phyloP scores from a whole-genome alignment of 441 rosid species.

The Cnidoscolus chayamansa region DNA sequence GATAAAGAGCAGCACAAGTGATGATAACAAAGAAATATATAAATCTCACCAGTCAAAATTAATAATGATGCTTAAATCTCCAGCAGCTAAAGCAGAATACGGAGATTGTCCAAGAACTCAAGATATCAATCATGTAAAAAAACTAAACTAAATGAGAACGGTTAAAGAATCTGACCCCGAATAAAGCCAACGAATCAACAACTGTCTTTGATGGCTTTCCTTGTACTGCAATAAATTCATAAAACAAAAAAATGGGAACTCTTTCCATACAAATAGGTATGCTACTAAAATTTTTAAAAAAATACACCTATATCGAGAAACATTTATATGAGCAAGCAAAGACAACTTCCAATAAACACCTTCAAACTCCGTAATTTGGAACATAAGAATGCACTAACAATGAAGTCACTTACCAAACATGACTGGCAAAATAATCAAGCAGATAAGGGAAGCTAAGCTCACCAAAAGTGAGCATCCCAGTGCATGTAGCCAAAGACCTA shows the following conservation, averaged over 20 bases:
- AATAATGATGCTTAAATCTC: not conserved
- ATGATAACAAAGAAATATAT: not conserved
- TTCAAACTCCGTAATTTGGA: not conserved
- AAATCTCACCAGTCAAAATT: not conserved
- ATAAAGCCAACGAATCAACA: conserved; percentile 70
- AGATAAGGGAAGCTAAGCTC: conserved; percentile 94
- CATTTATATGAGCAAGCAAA: not conserved
- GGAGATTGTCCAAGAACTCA: not conserved
- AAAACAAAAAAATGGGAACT: conserved; percentile 14
- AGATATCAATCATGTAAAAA: not conserved
- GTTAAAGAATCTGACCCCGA: conserved; percentile 58
- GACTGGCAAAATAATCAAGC: conserved; percentile 77
- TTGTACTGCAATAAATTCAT: conserved; percentile 43
- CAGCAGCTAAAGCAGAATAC: not conserved
- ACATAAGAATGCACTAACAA: conserved; percentile 9
- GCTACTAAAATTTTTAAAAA: not conserved
- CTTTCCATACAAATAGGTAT: not conserved
- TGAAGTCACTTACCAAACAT: conserved; percentile 61
- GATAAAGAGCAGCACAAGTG: too few relatives aligned
- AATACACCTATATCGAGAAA: not conserved
- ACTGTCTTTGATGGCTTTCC: conserved; percentile 69
- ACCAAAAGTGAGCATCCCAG: conserved; percentile 96
- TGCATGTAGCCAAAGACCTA: conserved; percentile 78
- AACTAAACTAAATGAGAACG: conserved; percentile 13
- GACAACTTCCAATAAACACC: not conserved